Base-by-base conservation (phyloP, 2,329 filamentous ascomycete genomes). In the Botrytis aclada region DNA sequence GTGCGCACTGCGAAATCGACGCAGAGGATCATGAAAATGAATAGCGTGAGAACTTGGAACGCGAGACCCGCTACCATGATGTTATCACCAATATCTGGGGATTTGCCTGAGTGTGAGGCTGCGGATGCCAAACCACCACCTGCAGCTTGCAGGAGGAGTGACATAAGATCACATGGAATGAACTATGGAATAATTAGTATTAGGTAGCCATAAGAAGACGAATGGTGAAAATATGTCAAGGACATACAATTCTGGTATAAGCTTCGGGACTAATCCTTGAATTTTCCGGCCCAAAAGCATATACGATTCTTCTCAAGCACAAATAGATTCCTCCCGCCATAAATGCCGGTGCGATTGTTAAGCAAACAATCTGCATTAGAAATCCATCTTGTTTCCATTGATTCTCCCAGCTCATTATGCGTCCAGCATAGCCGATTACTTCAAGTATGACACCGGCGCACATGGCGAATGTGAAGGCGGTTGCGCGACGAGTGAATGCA, bases 331-430 rank as follows among this genome's bases (percentile, higher is more conserved):
- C 88, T 0, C 88, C 90, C 14, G 88, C 86, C 79, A 91, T 84
- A 78, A 91, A 92, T 1, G 89, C 89, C 0, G 90, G 90, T 0
- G 84, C 89, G 73, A 92, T 86, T 5, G 89, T 92, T 72, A 93
- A 83, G 75, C 86, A 88, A 78, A 87, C 85, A 54, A 90, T 86
- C 79, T 91, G 88, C 54, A 89, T 86, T 72, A 87, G 77, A 80
- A 88, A 88, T 32, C 82, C 81, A 58, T 81, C 79, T 74, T 84
- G 79, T n/a, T 77, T 76, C 83, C 84, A 90, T 5, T 84, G 85
- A 77, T 91, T 86, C 54, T 84, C 67, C 78, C 85, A 85, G 78
- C 88, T 85, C 77, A 86, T 82, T 45, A 92, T 81, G 16, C 90
- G 84, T 4, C 86, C 89, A 0, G 80, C 81, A 75, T 92, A 92